Percentiles rank a stretch among this genome's conserved stretches.
phyloP scores from a whole-genome alignment of 441 rosid genomes.

The Populus tomentosa region DNA sequence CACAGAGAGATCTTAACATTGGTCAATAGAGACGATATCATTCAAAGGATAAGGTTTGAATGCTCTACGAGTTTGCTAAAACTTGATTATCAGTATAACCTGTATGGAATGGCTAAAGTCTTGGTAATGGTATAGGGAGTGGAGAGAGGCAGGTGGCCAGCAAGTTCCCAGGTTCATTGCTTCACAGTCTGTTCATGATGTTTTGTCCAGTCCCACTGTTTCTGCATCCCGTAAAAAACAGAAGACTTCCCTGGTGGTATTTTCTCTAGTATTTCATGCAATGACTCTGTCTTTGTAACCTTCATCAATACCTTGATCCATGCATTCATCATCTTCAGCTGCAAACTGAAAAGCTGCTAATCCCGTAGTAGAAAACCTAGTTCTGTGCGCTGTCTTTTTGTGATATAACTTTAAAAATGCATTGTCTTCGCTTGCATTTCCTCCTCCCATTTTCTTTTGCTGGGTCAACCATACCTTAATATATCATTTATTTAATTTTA shows the following conservation, averaged over 20 bases:
- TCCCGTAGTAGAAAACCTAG: conserved; percentile 4
- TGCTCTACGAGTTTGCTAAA: conserved; percentile 12
- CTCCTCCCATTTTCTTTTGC: conserved; percentile 12
- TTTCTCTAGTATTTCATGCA: conserved; percentile 17
- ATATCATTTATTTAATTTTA: conserved; percentile 35
- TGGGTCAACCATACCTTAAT: conserved; percentile 39
- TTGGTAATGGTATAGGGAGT: conserved; percentile 46
- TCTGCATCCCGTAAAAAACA: conserved; percentile 81
- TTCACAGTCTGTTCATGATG: conserved; percentile 53
- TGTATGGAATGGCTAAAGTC: conserved; percentile 10
- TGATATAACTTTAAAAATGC: not conserved
- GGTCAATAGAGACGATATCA: conserved; percentile 80
- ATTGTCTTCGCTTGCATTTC: conserved; percentile 13
- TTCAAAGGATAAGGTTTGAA: conserved; percentile 72
- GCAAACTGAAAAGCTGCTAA: conserved; percentile 6
- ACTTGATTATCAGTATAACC: conserved; percentile 10
- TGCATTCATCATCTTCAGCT: conserved; percentile 15
- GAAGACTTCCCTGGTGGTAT: conserved; percentile 72
- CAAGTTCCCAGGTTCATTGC: conserved; percentile 49
- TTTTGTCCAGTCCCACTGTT: conserved; percentile 67
- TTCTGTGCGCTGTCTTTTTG: conserved; percentile 9
- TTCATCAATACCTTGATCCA: not conserved
- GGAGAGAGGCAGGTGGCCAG: conserved; percentile 80
- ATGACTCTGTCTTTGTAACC: not conserved
- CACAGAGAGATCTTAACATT: conserved; percentile 79